A percentile compares a stretch with the other conserved stretches of the same genome.
These are phyloP conservation scores for Amanita molliuscula DNA, from an alignment of 768 basidiomycete species.

Conservation along the genomic window DNA sequence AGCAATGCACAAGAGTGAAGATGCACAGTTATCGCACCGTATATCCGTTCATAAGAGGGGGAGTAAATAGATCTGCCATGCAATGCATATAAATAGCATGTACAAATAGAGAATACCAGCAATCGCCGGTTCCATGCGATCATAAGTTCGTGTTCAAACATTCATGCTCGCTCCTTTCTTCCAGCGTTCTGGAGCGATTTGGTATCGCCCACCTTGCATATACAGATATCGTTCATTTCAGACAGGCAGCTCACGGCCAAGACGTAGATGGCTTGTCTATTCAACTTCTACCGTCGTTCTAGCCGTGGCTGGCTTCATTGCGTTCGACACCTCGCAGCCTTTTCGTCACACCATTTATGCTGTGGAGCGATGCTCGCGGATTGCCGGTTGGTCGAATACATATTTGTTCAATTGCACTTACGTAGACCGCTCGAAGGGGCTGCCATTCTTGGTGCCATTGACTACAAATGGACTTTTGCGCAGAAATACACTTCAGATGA, in stretches of 20 bases:
- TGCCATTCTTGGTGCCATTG: constrained; percentile 51
- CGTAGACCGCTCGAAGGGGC: constrained; percentile 30
- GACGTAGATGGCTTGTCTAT: constrained; percentile 24
- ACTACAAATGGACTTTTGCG: constrained; percentile 64
- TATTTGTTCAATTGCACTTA: constrained; percentile 16
- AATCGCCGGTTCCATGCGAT: not conserved
- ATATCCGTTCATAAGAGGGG: constrained; percentile 38
- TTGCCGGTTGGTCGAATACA: constrained; percentile 42
- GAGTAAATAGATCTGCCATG: constrained; percentile 15
- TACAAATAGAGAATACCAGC: not conserved
- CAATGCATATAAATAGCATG: not conserved
- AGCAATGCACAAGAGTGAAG: constrained; percentile 69
- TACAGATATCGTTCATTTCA: not conserved
- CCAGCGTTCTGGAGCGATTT: not conserved
- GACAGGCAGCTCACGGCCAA: not conserved
- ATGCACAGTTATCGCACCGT: constrained; percentile 57
- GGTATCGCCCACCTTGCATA: not conserved
- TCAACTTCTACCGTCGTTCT: constrained; percentile 25
- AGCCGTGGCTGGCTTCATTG: constrained; percentile 26
- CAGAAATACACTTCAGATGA: constrained; percentile 39
- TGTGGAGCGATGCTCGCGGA: constrained; percentile 64
- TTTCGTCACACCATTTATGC: constrained; percentile 72
- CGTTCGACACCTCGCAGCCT: constrained; percentile 63
- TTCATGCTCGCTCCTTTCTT: constrained; percentile 2
- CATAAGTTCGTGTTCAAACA: not conserved